These are phyloP conservation scores for Camellia sinensis DNA, from an alignment of 148 eudicot species.

Conservation along the genomic window DNA sequence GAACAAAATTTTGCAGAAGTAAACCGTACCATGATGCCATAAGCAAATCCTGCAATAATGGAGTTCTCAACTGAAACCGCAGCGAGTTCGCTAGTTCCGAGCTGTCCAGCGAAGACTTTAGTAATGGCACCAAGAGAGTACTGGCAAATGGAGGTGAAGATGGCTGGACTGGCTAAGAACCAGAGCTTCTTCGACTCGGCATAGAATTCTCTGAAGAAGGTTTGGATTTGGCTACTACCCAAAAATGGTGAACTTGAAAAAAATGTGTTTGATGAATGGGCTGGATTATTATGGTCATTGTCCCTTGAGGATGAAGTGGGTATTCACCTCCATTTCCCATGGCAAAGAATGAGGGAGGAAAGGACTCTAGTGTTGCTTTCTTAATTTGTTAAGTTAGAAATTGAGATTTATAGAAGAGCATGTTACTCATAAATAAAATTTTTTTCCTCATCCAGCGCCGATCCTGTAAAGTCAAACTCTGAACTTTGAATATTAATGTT, in stretches of 20 bases:
- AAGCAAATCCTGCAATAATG: constrained; percentile 25
- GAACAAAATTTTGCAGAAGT: no score
- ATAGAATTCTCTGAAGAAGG: constrained; percentile 14
- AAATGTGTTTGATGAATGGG: not conserved
- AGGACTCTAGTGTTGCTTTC: no score
- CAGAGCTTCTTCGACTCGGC: constrained; percentile 31
- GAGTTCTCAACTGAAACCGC: constrained; percentile 35
- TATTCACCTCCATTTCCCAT: not conserved
- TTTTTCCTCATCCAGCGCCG: no score
- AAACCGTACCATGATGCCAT: constrained; percentile 27
- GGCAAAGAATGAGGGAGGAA: not conserved
- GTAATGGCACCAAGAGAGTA: constrained; percentile 38
- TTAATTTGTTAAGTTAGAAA: no score
- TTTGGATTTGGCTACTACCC: no score
- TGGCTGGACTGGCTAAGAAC: constrained; percentile 32
- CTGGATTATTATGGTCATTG: not conserved
- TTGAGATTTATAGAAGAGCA: no score
- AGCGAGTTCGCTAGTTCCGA: constrained; percentile 33
- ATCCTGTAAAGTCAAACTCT: no score
- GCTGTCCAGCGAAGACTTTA: constrained; percentile 34
- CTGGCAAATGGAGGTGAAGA: constrained; percentile 34
- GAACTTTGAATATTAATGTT: no score
- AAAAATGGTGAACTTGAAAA: no score
- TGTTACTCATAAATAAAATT: no score
- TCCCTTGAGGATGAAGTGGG: not conserved